phyloP scores from a whole-genome alignment of 352 stramenopile genomes.

The Phytophthora megakarya region DNA sequence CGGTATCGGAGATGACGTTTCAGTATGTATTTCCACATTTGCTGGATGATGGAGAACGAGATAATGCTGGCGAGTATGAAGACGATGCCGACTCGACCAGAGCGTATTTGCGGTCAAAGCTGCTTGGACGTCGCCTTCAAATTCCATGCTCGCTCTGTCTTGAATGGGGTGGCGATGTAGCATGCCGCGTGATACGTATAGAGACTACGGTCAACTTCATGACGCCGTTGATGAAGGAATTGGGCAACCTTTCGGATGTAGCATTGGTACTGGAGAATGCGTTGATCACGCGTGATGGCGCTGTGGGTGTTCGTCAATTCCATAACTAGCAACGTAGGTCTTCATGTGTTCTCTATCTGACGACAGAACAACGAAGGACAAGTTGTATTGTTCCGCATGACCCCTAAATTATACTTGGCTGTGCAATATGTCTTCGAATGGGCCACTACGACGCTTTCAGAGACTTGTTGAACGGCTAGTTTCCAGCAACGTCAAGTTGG shows the following conservation, averaged over 20 bases:
- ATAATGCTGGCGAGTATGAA: neutral
- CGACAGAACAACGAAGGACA: neutral
- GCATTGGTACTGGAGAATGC: constrained; percentile 16
- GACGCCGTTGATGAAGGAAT: neutral
- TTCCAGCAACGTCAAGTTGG: too few species aligned
- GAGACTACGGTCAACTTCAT: constrained; percentile 19
- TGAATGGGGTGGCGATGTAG: constrained; percentile 9
- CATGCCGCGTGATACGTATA: constrained; percentile 1
- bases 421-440: too few species aligned
- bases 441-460: too few species aligned
- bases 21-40: constrained; percentile 16
- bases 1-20: constrained; percentile 10
- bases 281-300: constrained; percentile 15
- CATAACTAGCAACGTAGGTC: neutral
- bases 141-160: constrained; percentile 16
- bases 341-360: neutral
- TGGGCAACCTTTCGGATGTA: constrained; percentile 8
- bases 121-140: constrained; percentile 18
- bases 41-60: neutral
- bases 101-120: neutral
- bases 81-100: neutral
- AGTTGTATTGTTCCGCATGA: too few species aligned
- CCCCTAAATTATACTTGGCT: too few species aligned
- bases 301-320: neutral
- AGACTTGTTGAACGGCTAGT: too few species aligned